Base-by-base conservation (phyloP, 495 filamentous ascomycete genomes). In the Aspergillus biplanus region DNA sequence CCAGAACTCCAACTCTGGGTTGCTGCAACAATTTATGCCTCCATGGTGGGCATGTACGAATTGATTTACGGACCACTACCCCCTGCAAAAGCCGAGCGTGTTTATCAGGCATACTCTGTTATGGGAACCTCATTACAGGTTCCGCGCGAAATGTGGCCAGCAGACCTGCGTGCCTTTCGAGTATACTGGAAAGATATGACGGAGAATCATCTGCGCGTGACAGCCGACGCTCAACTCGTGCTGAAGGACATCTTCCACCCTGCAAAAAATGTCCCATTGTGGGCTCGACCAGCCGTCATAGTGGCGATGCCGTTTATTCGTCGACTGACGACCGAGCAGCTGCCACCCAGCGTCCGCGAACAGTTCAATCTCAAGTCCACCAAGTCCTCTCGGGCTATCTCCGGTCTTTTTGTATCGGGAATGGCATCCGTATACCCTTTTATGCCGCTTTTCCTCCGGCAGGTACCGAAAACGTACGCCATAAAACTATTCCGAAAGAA, bases 281-380 rank as follows among this genome's bases (percentile, higher is more conserved):
- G 54, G 54, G 34, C 49, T 18, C 27, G 48, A 18, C 58, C 58
- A 7, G 33, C 48, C 35, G 52, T 73, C 33, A 67, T 68, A 3
- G 48, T 56, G 21, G 35, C 64, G 21, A 58, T 74, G 46, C 71
- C 70, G 4, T 21, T 73, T 3, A 59, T 72, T 0, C 72, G 75
- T 8, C 46, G 72, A 11, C 59, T 66, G 3, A 75, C 75, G 5
- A 62, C 65, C 7, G 65, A 77, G 46, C 68, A 71, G 70, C 56
- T 77, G 37, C 73, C 75, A 6, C 46, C 48, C 7, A 52, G 64
- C 13, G 48, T 74, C n/a, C 67, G 71, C 7, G 70, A 72, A 12
- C 68, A 60, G 3, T 77, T 66, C 42, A 68, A 63, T 3, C 56
- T 74, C 18, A 70, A 63, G 35, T 60, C 64, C 0, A 61, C 58